phyloP scores from a whole-genome alignment of 2,329 filamentous ascomycete genomes.

The Epichloe sp. region DNA sequence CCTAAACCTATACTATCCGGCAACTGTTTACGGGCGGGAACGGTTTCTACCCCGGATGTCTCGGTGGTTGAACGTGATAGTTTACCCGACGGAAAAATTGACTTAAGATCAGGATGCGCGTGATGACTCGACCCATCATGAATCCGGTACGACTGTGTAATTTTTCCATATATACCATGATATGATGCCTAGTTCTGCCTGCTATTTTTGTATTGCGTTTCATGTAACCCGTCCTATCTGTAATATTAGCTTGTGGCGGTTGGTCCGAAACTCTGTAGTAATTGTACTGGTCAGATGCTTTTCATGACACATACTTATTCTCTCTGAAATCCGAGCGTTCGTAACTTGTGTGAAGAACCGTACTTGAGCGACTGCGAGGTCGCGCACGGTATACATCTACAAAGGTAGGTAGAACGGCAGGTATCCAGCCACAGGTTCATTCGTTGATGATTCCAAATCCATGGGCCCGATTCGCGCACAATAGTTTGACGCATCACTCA shows the following conservation, averaged over 20 bases:
- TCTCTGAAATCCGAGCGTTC: too few relatives aligned
- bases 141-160: not conserved
- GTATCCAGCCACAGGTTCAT: too few relatives aligned
- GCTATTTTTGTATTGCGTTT: not conserved
- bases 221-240: not conserved
- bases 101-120: not conserved
- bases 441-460: too few relatives aligned
- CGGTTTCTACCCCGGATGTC: not conserved
- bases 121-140: not conserved
- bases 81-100: not conserved
- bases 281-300: not conserved
- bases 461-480: too few relatives aligned
- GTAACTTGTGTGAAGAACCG: too few relatives aligned
- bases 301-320: not conserved
- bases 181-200: not conserved
- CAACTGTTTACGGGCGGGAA: not conserved
- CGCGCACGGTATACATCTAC: too few relatives aligned
- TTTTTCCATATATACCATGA: not conserved
- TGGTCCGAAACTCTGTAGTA: conserved; percentile 1
- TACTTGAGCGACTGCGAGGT: too few relatives aligned
- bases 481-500: not conserved
- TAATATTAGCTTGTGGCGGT: conserved; percentile 1
- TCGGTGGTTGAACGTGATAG: not conserved
- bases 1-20: not conserved
- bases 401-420: too few relatives aligned